phyloP scores from a whole-genome alignment of 2,329 filamentous ascomycete genomes.

The Colletotrichum destructivum region DNA sequence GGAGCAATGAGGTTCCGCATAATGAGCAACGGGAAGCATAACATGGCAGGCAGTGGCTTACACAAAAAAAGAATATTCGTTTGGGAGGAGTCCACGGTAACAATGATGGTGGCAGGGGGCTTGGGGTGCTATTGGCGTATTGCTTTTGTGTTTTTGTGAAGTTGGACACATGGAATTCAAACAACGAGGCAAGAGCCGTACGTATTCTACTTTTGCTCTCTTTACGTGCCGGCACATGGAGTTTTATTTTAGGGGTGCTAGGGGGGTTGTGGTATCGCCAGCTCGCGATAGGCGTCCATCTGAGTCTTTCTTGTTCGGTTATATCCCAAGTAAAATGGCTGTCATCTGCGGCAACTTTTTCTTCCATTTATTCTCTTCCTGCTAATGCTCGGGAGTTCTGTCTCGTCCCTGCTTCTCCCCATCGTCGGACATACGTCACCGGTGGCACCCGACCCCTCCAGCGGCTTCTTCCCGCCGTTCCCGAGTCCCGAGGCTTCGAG shows the following conservation, averaged over 20 bases:
- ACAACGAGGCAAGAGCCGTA: neutral
- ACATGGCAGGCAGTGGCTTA: slow-evolving; percentile 22
- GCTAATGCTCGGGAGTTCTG: too few relatives aligned
- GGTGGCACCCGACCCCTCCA: neutral
- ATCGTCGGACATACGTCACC: slow-evolving; percentile 13
- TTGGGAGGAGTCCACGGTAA: neutral
- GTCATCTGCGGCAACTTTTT: too few relatives aligned
- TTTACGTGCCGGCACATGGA: neutral
- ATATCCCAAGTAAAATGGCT: neutral
- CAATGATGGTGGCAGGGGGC: neutral
- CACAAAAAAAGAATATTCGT: slow-evolving; percentile 17
- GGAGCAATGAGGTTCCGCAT: slow-evolving; percentile 2
- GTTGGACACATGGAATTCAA: slow-evolving; percentile 1
- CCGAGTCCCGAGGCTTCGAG: neutral
- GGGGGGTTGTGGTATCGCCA: slow-evolving; percentile 5
- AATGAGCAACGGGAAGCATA: slow-evolving; percentile 20
- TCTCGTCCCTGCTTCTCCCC: too few relatives aligned
- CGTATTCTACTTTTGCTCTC: neutral
- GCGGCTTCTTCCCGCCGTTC: slow-evolving; percentile 10
- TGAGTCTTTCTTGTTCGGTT: neutral
- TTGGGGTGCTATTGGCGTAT: slow-evolving; percentile 19
- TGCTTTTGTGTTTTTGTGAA: neutral
- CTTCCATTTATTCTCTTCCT: too few relatives aligned
- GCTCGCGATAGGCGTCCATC: slow-evolving; percentile 4
- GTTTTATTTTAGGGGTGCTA: neutral